These are phyloP conservation scores for Mrakia gelida DNA, from an alignment of 768 basidiomycete species.

Conservation along the genomic window DNA sequence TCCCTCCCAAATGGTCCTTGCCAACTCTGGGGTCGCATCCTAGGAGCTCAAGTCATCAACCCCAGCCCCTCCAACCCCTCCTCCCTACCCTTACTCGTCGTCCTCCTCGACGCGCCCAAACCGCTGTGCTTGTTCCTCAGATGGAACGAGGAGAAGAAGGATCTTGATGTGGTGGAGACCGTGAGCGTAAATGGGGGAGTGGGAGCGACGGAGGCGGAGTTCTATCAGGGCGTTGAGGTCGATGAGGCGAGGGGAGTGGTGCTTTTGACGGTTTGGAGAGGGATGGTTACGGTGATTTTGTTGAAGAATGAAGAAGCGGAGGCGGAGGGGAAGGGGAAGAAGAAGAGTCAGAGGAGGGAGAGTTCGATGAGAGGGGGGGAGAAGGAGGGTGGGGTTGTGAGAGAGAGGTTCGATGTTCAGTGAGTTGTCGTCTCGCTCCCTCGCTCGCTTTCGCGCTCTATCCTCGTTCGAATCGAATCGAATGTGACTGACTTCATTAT, in stretches of 20 bases:
- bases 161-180: conserved; percentile 1
- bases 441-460: no score
- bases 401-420: conserved; percentile 27
- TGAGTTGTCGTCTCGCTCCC: not conserved
- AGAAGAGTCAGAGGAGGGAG: not conserved
- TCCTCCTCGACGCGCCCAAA: conserved; percentile 23
- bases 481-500: no score
- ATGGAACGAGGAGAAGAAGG: not conserved
- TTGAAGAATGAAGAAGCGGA: not conserved
- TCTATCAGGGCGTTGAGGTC: conserved; percentile 25
- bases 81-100: conserved; percentile 3
- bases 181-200: conserved; percentile 13
- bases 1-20: conserved; percentile 15
- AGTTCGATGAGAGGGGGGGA: not conserved
- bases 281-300: conserved; percentile 23
- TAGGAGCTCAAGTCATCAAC: conserved; percentile 21
- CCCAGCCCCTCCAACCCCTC: not conserved
- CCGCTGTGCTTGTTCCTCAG: conserved; percentile 10
- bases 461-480: no score
- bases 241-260: conserved; percentile 9
- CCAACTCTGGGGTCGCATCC: conserved; percentile 27
- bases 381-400: not conserved
- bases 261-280: conserved; percentile 17
- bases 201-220: conserved; percentile 28
- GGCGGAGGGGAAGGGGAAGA: not conserved